These are phyloP conservation scores for Rhodotorula sp. DNA, from an alignment of 1,284 basidiomycete species.

Conservation along the genomic window DNA sequence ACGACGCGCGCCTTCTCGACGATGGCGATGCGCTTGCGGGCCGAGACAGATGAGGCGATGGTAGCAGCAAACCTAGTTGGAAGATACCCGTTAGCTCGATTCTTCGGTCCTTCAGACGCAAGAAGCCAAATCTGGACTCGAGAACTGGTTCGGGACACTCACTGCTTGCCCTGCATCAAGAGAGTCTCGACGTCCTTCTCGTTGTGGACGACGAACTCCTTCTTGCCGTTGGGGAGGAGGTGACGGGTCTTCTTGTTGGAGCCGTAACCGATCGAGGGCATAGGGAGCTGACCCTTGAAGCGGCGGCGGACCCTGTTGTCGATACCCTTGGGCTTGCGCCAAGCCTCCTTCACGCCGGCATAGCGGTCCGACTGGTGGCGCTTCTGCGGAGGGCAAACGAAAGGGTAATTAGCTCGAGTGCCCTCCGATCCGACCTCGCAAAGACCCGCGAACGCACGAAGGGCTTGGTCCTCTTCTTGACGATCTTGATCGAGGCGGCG, in stretches of 20 bases:
- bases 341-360: conserved; percentile 89
- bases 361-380: conserved; percentile 98
- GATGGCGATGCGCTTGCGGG: conserved; percentile 91
- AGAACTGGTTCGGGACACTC: not conserved
- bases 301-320: conserved; percentile 62
- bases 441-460: conserved; percentile 69
- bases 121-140: not conserved
- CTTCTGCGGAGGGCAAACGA: conserved; percentile 53
- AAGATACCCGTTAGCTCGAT: too few relatives aligned
- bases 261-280: conserved; percentile 74
- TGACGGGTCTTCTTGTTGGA: conserved; percentile 75
- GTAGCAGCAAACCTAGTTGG: conserved; percentile 76
- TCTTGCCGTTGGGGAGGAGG: conserved; percentile 87
- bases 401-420: not conserved
- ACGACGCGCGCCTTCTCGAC: conserved; percentile 89
- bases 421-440: not conserved
- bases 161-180: conserved; percentile 89
- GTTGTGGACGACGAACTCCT: conserved; percentile 79
- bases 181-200: conserved; percentile 87
- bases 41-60: conserved; percentile 95
- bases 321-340: conserved; percentile 63
- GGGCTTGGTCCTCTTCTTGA: conserved; percentile 92
- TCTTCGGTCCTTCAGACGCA: not conserved
- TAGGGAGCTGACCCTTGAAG: conserved; percentile 75
- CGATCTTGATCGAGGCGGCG: conserved; percentile 64